phyloP scores from a whole-genome alignment of 2,329 filamentous ascomycete genomes.

The Sordariomycetes sp. region DNA sequence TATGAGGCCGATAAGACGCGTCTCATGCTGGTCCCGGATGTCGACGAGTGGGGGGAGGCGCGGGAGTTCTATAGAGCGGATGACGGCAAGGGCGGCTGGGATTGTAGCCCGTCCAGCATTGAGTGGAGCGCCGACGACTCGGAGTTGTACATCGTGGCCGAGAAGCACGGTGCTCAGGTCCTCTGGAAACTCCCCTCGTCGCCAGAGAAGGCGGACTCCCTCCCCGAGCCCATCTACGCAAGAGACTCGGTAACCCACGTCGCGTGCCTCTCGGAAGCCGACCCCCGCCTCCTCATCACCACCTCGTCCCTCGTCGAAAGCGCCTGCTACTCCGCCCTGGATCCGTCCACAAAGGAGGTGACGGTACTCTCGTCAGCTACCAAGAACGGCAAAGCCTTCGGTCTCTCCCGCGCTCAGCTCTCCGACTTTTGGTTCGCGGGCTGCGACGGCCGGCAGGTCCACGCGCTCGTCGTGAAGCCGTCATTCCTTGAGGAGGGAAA shows the following conservation, averaged over 20 bases:
- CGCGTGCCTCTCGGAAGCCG: constrained; percentile 10
- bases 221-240: constrained; percentile 34
- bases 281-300: constrained; percentile 50
- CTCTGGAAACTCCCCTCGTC: constrained; percentile 49
- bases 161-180: constrained; percentile 49
- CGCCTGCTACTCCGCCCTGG: constrained; percentile 51
- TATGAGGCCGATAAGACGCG: constrained; percentile 75
- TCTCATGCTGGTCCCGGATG: constrained; percentile 49
- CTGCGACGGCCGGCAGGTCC: constrained; percentile 49
- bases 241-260: constrained; percentile 42
- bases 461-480: constrained; percentile 54
- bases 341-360: constrained; percentile 23
- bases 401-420: constrained; percentile 49
- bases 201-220: constrained; percentile 30
- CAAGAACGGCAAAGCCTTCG: constrained; percentile 51
- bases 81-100: constrained; percentile 52
- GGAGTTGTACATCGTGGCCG: constrained; percentile 59
- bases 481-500: constrained; percentile 51
- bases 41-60: constrained; percentile 41
- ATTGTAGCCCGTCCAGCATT: constrained; percentile 41
- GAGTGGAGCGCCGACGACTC: constrained; percentile 45
- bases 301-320: constrained; percentile 60
- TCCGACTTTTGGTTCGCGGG: constrained; percentile 36
- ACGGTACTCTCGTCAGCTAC: constrained; percentile 48
- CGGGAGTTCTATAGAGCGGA: constrained; percentile 48